Conservation (phyloP, 306 rosid genomes). For the Corylus americana region DNA sequence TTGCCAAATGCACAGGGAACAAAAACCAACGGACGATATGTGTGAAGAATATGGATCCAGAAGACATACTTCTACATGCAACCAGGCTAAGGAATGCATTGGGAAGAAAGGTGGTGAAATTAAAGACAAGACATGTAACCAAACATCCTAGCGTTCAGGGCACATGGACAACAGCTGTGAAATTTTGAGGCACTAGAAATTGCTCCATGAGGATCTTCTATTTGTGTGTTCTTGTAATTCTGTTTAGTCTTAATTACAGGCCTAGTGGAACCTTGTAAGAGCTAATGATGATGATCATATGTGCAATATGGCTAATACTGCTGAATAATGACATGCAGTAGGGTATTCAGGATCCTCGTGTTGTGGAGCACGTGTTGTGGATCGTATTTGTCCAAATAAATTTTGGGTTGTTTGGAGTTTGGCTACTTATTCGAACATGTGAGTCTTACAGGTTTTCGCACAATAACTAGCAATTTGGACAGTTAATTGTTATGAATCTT, state of each 20-base stretch:
- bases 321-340: not conserved
- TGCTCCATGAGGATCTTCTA: constrained; percentile 16
- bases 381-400: no score
- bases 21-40: constrained; percentile 71
- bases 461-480: no score
- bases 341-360: not conserved
- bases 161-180: constrained; percentile 81
- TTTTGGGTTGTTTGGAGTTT: no score
- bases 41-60: constrained; percentile 84
- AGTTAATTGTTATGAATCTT: no score
- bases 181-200: constrained; percentile 41
- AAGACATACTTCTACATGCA: constrained; percentile 65
- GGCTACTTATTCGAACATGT: no score
- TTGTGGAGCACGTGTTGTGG: no score
- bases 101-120: constrained; percentile 90
- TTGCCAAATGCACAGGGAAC: constrained; percentile 55
- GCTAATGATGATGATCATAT: not conserved
- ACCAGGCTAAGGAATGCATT: constrained; percentile 75
- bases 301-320: not conserved
- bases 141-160: constrained; percentile 92
- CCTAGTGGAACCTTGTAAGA: not conserved
- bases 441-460: no score
- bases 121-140: constrained; percentile 82
- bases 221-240: constrained; percentile 9
- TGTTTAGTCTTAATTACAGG: not conserved